Base-by-base conservation (phyloP, 1,284 basidiomycete genomes). In the Clitocybe nebularis region DNA sequence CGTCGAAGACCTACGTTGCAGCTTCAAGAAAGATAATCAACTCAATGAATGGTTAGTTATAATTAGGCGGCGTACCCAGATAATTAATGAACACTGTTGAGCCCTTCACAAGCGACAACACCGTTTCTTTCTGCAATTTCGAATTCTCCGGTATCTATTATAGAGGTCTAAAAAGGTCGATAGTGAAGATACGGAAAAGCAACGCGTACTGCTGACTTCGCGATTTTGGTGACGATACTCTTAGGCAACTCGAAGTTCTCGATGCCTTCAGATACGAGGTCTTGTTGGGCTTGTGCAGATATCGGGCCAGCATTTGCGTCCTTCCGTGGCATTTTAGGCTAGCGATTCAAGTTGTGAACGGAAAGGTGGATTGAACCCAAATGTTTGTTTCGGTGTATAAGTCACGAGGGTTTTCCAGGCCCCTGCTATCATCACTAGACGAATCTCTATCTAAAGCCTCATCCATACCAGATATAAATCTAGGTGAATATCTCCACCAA, bases 11-110 rank as follows among this genome's bases (percentile, higher is more conserved):
- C 61, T 60, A 84, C 83, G 82, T 85, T 43, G 84, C 80, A 61
- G 81, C 83, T 84, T 48, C 10, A 46, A 30, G 7, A 35, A 35
- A 44, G 48, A 26, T n/a, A 39, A 30, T 29, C 7, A 36, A 26
- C 10, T 14, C 16, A 13, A 6, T 36, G 33, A 41, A 36, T 8
- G 8, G 16, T 41, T 29, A 24, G 29, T 10, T 11, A 23, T 13
- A n/a, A 16, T 23, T 14, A 11, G n/a, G 20, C 22, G 13, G 67
- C 85, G 46, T 52, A 91, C 90, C 81, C 3, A 95, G 69, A 55
- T 92, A 93, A 62, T 88, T 92, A 54, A 96, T 92, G 61, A 94
- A 95, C 17, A 94, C 84, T 0, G 90, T 93, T 2, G 91, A 90
- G 16, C 85, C 82, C 57, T 92, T 91, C 14, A 89, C 72, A 3